Evolutionary conservation across 2,329 filamentous ascomycete genomes (phyloP).

Genomic region (Leptographium procerum): DNA sequence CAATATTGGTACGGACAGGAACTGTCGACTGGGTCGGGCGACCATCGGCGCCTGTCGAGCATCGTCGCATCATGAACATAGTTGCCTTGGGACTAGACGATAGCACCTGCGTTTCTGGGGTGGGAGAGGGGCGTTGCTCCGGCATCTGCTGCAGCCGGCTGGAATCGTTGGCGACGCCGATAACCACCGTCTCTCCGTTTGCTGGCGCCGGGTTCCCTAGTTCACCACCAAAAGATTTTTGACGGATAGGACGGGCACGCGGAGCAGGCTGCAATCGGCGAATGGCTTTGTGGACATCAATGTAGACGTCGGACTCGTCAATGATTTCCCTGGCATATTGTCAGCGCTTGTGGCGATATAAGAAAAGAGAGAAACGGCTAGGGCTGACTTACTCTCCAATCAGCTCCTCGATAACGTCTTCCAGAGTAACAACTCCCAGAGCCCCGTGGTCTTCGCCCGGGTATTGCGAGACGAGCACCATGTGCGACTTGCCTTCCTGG

Average conservation of each 20-base stretch:
- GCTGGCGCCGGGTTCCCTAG: slow-evolving; percentile 1
- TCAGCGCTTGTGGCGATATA: not conserved
- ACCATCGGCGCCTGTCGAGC: slow-evolving; percentile 43
- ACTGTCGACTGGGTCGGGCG: slow-evolving; percentile 34
- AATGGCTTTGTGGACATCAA: slow-evolving; percentile 97
- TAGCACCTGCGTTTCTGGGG: slow-evolving; percentile 23
- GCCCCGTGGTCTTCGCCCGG: slow-evolving; percentile 88
- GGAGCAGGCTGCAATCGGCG: slow-evolving; percentile 78
- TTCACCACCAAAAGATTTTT: slow-evolving; percentile 17
- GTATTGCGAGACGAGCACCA: slow-evolving; percentile 86
- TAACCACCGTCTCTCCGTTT: slow-evolving; percentile 17
- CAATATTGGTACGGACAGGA: slow-evolving; percentile 47
- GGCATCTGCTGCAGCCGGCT: slow-evolving; percentile 7
- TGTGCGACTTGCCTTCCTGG: slow-evolving; percentile 97
- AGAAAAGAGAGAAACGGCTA: not conserved
- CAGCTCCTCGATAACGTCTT: slow-evolving; percentile 96
- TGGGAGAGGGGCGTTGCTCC: not conserved
- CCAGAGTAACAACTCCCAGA: slow-evolving; percentile 85
- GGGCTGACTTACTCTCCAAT: slow-evolving; percentile 74
- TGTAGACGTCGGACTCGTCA: slow-evolving; percentile 95
- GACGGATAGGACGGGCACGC: slow-evolving; percentile 47
- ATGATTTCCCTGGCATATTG: slow-evolving; percentile 68
- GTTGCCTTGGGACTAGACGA: slow-evolving; percentile 39
- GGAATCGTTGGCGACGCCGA: slow-evolving; percentile 16
- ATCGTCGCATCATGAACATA: slow-evolving; percentile 48